Percentiles rank a stretch among this genome's conserved stretches.
Evolutionary conservation across 2,329 filamentous ascomycete species (phyloP).

Genomic region (Domatiomyces catenatus): DNA sequence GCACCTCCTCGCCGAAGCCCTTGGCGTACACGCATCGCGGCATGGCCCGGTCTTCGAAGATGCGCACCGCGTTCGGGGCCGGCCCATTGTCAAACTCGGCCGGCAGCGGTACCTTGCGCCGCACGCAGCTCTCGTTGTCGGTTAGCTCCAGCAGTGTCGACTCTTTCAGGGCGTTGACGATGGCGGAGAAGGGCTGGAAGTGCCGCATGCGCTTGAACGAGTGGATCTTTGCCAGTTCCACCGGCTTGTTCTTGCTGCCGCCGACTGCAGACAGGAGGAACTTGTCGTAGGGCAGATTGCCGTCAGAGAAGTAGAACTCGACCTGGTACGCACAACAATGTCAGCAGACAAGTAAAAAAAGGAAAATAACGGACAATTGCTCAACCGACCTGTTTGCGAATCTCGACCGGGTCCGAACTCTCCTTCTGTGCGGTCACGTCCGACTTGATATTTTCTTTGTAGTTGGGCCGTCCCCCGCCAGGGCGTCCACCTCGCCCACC

Average conservation of each 20-base stretch:
- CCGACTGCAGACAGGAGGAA: conserved; percentile 68
- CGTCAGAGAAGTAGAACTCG: conserved; percentile 91
- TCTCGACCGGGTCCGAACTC: conserved; percentile 62
- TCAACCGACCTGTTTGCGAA: conserved; percentile 60
- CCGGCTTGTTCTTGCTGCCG: conserved; percentile 65
- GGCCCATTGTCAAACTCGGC: conserved; percentile 38
- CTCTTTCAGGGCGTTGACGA: conserved; percentile 68
- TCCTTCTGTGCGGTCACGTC: conserved; percentile 53
- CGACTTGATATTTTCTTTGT: conserved; percentile 50
- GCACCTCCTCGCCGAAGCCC: conserved; percentile 76
- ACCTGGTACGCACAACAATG: conserved; percentile 39
- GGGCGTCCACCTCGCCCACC: conserved; percentile 21
- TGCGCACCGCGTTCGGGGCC: conserved; percentile 39
- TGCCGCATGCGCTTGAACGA: conserved; percentile 91
- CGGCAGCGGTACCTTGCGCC: conserved; percentile 57
- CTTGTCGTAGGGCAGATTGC: conserved; percentile 76
- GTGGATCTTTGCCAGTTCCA: conserved; percentile 62
- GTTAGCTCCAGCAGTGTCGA: conserved; percentile 58
- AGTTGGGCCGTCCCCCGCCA: conserved; percentile 15
- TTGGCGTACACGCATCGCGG: conserved; percentile 76
- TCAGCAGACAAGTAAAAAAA: background rate
- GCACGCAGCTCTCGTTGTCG: conserved; percentile 56
- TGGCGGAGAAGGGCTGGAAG: conserved; percentile 73
- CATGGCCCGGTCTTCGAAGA: conserved; percentile 50
- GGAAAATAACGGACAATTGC: background rate